Evolutionary conservation across 2,329 filamentous ascomycete species (phyloP).

Genomic region (Atkinsonella hypoxylon): DNA sequence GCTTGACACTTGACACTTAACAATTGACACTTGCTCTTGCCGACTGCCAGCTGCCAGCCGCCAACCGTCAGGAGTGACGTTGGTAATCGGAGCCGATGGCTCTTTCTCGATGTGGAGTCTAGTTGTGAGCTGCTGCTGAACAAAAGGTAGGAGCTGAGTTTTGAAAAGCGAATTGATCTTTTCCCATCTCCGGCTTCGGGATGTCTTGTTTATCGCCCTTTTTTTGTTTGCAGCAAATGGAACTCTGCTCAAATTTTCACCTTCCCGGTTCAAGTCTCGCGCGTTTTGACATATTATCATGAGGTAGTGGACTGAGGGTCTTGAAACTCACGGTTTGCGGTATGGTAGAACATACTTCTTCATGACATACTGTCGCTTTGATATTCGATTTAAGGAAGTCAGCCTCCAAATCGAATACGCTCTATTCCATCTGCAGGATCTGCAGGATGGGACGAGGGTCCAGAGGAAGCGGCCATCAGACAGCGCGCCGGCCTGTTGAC

Average conservation of each 20-base stretch:
- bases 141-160: slow-evolving; percentile 4
- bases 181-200: background rate
- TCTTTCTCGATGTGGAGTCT: slow-evolving; percentile 4
- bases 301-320: background rate
- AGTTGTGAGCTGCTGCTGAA: slow-evolving; percentile 6
- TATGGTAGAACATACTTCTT: background rate
- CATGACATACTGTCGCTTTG: background rate
- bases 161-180: background rate
- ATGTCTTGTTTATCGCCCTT: slow-evolving; percentile 1
- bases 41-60: slow-evolving; percentile 5
- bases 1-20: slow-evolving; percentile 4
- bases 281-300: background rate
- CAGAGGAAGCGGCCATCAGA: slow-evolving; percentile 20
- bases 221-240: background rate
- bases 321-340: background rate
- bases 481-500: slow-evolving; percentile 34
- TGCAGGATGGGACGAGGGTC: slow-evolving; percentile 28
- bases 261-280: background rate
- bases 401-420: background rate
- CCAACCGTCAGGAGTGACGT: background rate
- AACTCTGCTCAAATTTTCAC: background rate
- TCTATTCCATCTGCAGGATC: background rate
- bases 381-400: background rate
- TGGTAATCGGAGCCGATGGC: background rate
- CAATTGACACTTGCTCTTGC: background rate